A percentile compares a stretch with the other conserved stretches of the same genome.
Evolutionary conservation across 2,329 filamentous ascomycete genomes (phyloP).

Genomic region (Sphaerulina vaccinii): DNA sequence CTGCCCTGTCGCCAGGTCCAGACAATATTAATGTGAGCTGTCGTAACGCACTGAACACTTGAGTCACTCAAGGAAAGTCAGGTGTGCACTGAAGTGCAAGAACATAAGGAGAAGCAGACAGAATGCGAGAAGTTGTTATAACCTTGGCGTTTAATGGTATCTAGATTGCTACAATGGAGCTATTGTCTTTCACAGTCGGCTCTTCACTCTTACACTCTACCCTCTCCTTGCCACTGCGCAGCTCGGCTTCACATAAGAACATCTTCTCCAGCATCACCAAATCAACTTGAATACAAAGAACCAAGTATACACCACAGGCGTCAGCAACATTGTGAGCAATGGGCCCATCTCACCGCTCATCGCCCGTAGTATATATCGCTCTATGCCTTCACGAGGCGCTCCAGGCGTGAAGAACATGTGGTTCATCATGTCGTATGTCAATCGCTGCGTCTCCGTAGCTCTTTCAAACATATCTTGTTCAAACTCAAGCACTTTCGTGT

Average conservation of each 20-base stretch:
- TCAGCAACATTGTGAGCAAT: conserved; percentile 21
- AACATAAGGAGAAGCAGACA: too few species aligned
- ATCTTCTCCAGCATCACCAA: too few species aligned
- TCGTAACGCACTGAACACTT: not conserved
- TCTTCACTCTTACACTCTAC: too few species aligned
- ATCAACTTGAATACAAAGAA: conserved; percentile 35
- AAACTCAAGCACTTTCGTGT: conserved; percentile 34
- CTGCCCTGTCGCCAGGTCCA: conserved; percentile 4
- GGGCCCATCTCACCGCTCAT: conserved; percentile 25
- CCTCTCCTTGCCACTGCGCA: too few species aligned
- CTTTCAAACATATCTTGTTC: conserved; percentile 42
- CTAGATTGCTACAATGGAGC: too few species aligned
- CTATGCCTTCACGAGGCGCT: conserved; percentile 47
- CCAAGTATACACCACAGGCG: conserved; percentile 32
- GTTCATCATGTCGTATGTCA: conserved; percentile 47
- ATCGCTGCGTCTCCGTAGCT: conserved; percentile 36
- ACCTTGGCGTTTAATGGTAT: too few species aligned
- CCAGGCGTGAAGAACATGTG: conserved; percentile 52
- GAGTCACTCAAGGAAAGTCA: too few species aligned
- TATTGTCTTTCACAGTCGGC: too few species aligned
- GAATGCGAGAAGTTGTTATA: too few species aligned
- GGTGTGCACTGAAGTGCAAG: too few species aligned
- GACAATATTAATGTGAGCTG: not conserved
- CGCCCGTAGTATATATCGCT: conserved; percentile 35
- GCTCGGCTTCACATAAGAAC: too few species aligned